Evolutionary conservation across 2,329 filamentous ascomycete genomes (phyloP).

Genomic region (Colletotrichum graminicola): DNA sequence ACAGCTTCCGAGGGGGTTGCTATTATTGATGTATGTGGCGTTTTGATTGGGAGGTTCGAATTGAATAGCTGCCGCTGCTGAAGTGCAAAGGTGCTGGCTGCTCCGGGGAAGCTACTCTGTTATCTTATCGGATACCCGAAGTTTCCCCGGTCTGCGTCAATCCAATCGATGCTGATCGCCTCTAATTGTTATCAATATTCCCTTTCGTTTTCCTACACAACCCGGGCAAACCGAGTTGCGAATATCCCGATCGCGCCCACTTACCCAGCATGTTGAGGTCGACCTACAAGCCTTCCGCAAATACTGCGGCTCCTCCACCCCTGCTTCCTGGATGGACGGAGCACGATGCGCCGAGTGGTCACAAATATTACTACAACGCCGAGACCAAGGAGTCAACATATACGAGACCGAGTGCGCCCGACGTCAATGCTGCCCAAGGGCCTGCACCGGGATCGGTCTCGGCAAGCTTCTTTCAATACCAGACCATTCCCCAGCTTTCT

Average conservation of each 20-base stretch:
- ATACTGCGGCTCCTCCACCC: slow-evolving; percentile 60
- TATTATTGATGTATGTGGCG: slow-evolving; percentile 19
- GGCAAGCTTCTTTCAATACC: slow-evolving; percentile 58
- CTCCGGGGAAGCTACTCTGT: slow-evolving; percentile 3
- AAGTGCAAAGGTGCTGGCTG: neutral
- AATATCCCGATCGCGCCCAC: neutral
- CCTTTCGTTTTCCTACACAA: neutral
- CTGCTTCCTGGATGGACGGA: slow-evolving; percentile 90
- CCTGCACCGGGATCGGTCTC: slow-evolving; percentile 44
- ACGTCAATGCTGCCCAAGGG: slow-evolving; percentile 32
- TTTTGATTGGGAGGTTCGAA: slow-evolving; percentile 8
- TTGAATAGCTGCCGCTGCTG: slow-evolving; percentile 3
- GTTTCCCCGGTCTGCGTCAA: slow-evolving; percentile 3
- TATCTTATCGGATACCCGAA: slow-evolving; percentile 20
- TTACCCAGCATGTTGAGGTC: slow-evolving; percentile 74
- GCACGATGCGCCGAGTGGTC: slow-evolving; percentile 88
- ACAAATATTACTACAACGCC: slow-evolving; percentile 89
- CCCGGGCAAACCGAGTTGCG: neutral
- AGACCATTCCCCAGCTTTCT: slow-evolving; percentile 59
- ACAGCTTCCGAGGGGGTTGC: slow-evolving; percentile 5
- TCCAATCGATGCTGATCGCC: neutral
- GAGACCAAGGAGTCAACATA: slow-evolving; percentile 90
- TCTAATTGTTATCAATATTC: slow-evolving; percentile 4
- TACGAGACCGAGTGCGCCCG: slow-evolving; percentile 71
- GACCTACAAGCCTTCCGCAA: slow-evolving; percentile 74